Evolutionary conservation across 106 monocot genomes (phyloP).

Genomic region (Triglochin maritima): DNA sequence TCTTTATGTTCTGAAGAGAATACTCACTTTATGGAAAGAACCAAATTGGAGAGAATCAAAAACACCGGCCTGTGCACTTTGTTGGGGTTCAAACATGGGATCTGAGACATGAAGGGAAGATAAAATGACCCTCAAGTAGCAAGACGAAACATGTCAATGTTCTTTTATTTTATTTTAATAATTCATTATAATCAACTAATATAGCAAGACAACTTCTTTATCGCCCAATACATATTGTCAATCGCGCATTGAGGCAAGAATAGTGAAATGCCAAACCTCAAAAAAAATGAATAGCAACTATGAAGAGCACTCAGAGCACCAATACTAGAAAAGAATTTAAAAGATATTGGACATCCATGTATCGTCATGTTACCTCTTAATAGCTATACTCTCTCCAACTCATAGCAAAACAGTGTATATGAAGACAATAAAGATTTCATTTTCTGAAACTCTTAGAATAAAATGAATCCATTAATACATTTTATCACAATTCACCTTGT

Average conservation of each 20-base stretch:
- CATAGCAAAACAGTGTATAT: not conserved
- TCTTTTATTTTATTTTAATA: not conserved
- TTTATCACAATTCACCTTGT: too few species aligned
- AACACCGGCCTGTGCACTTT: not conserved
- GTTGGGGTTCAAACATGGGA: slow-evolving; percentile 3
- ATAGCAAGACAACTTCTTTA: not conserved
- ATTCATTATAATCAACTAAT: not conserved
- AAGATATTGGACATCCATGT: not conserved
- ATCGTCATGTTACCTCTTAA: not conserved
- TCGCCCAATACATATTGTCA: not conserved
- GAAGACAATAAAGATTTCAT: too few species aligned
- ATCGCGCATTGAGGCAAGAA: not conserved
- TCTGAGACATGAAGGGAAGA: slow-evolving; percentile 4
- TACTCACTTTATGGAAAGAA: slow-evolving; percentile 6
- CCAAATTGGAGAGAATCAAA: slow-evolving; percentile 11
- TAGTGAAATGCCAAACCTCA: not conserved
- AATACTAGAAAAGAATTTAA: not conserved
- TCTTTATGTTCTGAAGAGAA: not conserved
- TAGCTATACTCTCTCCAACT: not conserved
- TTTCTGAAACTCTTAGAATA: too few species aligned
- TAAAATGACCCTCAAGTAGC: not conserved
- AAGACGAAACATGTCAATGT: not conserved
- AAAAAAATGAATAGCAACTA: not conserved
- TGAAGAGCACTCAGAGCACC: not conserved
- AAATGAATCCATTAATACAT: too few species aligned